These are phyloP conservation scores for Daedaleopsis nitida DNA, from an alignment of 768 basidiomycete genomes.

Conservation along the genomic window DNA sequence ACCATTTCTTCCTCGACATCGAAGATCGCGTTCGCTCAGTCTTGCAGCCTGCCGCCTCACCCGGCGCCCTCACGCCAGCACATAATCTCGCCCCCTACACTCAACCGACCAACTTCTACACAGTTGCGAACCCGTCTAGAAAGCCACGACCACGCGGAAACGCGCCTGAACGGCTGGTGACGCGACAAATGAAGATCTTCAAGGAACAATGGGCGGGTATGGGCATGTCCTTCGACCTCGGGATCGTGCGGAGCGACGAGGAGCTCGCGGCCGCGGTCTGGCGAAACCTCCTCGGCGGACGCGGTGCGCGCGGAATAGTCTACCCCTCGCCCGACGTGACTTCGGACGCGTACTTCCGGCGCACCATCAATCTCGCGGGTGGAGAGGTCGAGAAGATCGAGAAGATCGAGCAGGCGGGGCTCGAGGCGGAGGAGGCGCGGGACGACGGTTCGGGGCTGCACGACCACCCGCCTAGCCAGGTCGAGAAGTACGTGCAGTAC, in stretches of 20 bases:
- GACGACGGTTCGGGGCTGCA: slow-evolving; percentile 76
- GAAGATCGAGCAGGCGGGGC: slow-evolving; percentile 44
- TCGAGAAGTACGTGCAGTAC: slow-evolving; percentile 70
- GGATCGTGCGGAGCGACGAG: slow-evolving; percentile 71
- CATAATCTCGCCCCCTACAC: slow-evolving; percentile 29
- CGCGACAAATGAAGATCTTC: slow-evolving; percentile 88
- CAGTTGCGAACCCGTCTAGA: slow-evolving; percentile 19
- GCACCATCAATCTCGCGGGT: slow-evolving; percentile 71
- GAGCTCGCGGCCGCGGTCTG: slow-evolving; percentile 88
- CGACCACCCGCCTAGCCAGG: slow-evolving; percentile 62
- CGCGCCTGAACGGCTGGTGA: slow-evolving; percentile 79
- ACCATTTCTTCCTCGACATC: slow-evolving; percentile 94
- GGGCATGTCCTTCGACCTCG: slow-evolving; percentile 77
- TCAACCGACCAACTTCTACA: slow-evolving; percentile 30
- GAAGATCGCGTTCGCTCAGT: slow-evolving; percentile 87
- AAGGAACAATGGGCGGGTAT: slow-evolving; percentile 91
- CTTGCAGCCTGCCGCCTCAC: slow-evolving; percentile 33
- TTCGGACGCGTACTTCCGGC: slow-evolving; percentile 45
- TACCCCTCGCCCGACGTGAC: slow-evolving; percentile 24
- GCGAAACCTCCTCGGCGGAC: slow-evolving; percentile 87
- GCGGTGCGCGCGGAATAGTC: slow-evolving; percentile 75
- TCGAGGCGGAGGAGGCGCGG: slow-evolving; percentile 57
- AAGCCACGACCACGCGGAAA: slow-evolving; percentile 33
- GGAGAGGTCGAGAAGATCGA: slow-evolving; percentile 62
- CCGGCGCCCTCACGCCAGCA: slow-evolving; percentile 19